These are phyloP conservation scores for Malus hybrid DNA, from an alignment of 331 rosid species.

Conservation along the genomic window DNA sequence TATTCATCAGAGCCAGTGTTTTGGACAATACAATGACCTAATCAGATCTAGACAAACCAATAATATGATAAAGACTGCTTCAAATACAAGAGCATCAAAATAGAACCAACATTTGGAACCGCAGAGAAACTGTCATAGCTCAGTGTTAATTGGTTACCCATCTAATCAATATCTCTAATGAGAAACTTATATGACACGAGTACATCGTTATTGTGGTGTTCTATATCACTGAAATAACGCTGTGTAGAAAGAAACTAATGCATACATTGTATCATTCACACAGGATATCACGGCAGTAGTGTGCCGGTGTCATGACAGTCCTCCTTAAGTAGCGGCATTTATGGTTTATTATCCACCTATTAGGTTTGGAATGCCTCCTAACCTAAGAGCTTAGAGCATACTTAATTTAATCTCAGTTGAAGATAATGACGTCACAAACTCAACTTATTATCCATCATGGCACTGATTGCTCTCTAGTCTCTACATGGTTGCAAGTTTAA, in stretches of 20 bases:
- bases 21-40: neutral
- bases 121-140: neutral
- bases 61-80: neutral
- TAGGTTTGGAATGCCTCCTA: neutral
- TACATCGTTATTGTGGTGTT: too few species aligned
- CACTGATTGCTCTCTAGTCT: too few species aligned
- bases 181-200: neutral
- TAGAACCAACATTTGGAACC: neutral
- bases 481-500: too few species aligned
- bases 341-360: too few species aligned
- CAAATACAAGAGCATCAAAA: neutral
- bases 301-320: neutral
- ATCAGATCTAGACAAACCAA: neutral
- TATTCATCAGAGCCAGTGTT: neutral
- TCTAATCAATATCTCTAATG: neutral
- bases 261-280: neutral
- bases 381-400: neutral
- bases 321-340: too few species aligned
- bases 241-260: too few species aligned
- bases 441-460: neutral
- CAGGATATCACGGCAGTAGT: too few species aligned
- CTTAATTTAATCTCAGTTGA: neutral
- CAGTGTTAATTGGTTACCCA: neutral
- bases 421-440: neutral
- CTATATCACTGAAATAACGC: too few species aligned